These are phyloP conservation scores for Zalaria obscura DNA, from an alignment of 2,329 filamentous ascomycete species.

Conservation along the genomic window DNA sequence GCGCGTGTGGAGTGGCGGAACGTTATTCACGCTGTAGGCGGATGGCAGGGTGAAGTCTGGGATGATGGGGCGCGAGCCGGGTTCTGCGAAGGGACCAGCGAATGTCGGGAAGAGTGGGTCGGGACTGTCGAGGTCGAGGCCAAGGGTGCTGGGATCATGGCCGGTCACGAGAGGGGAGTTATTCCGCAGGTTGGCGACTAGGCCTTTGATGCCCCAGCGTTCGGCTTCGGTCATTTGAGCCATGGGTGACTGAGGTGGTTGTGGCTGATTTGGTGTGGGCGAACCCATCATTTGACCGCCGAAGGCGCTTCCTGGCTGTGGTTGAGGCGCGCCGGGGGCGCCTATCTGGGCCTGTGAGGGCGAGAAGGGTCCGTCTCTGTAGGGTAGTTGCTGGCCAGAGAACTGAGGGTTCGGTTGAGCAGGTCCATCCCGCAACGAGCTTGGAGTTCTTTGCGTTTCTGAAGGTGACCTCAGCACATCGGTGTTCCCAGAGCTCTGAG, in stretches of 20 bases:
- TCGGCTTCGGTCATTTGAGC: slow-evolving; percentile 46
- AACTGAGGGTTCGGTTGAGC: not conserved
- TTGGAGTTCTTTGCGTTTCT: slow-evolving; percentile 3
- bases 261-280: slow-evolving; percentile 4
- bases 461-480: slow-evolving; percentile 3
- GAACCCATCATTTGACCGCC: slow-evolving; percentile 4
- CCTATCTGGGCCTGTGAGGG: not conserved
- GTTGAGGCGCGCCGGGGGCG: slow-evolving; percentile 3
- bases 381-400: slow-evolving; percentile 4
- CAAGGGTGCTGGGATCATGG: slow-evolving; percentile 49
- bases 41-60: slow-evolving; percentile 49
- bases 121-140: slow-evolving; percentile 43
- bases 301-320: slow-evolving; percentile 5
- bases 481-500: not conserved
- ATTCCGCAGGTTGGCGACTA: slow-evolving; percentile 42
- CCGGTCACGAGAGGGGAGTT: slow-evolving; percentile 45
- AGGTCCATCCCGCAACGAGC: not conserved
- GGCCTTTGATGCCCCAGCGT: slow-evolving; percentile 43
- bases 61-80: slow-evolving; percentile 43
- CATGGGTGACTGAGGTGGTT: slow-evolving; percentile 4
- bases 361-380: slow-evolving; percentile 1
- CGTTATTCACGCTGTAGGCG: slow-evolving; percentile 53
- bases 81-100: slow-evolving; percentile 46
- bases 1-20: slow-evolving; percentile 39
- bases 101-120: slow-evolving; percentile 48